Base-by-base conservation (phyloP, 2,329 filamentous ascomycete species). In the Alternaria gansuensis region DNA sequence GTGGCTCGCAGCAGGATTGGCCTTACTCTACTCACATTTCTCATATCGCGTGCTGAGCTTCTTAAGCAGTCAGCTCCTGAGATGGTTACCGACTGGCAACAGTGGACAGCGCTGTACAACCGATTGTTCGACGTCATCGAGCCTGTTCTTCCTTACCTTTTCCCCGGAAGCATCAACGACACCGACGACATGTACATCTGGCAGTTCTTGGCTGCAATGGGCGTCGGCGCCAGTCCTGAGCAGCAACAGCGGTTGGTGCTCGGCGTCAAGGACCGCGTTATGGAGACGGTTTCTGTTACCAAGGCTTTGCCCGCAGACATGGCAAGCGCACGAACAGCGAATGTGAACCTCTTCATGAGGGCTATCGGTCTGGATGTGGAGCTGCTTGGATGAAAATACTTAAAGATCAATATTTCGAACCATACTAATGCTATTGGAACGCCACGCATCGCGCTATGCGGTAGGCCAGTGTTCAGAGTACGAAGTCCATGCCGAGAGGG, bases 321-420 rank as follows among this genome's bases (percentile, higher is more conserved):
- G 88, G 89, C 91, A 11, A 88, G 88, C 60, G 88, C 92, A 75
- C 89, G 94, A 59, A 83, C 97, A 57, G 89, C 90, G 58, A 97
- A 97, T 74, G 95, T 99, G 67, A 99, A 99, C 76, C 82, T 99
- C 55, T 99, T 99, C 78, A 97, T 99, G 93, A 90, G 93, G 73
- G 95, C 94, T 55, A 97, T 99, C 78, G 95, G 95, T n/a, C 84
- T 99, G 75, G 95, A 99, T 81, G 95, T 99, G 50, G 95, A 97
- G 66, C 77, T 89, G 69, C 82, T 89, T 64, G 85, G 85, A 67
- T 88, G 80, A 82, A 60, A 33, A n/a, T 10, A n/a, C 21, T 24
- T 5, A 14, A 54, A 5, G 11, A 41, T 21, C 41, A 39, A 36
- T 23, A 29, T 43, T 60, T 44, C 17, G 51, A 50, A 29, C 37